phyloP scores from a whole-genome alignment of 148 eudicot genomes.

The Agrostemma githago region DNA sequence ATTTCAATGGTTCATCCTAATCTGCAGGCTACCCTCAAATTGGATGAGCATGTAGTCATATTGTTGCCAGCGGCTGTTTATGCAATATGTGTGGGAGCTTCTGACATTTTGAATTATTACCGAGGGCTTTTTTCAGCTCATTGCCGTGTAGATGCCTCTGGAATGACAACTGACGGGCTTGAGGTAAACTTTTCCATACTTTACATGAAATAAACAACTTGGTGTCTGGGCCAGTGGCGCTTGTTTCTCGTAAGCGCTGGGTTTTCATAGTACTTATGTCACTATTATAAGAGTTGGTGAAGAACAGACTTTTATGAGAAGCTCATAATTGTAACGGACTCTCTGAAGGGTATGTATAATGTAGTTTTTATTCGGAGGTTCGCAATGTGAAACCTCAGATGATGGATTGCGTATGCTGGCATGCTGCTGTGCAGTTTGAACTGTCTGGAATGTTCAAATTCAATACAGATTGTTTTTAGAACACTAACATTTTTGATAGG shows the following conservation, averaged over 20 bases:
- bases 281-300: background rate
- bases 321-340: background rate
- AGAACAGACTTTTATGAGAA: background rate
- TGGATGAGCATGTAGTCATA: conserved; percentile 54
- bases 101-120: conserved; percentile 34
- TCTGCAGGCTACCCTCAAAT: conserved; percentile 46
- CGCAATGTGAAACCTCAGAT: background rate
- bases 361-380: background rate
- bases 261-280: background rate
- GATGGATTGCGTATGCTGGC: background rate
- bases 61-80: conserved; percentile 70
- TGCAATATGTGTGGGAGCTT: conserved; percentile 72
- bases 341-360: background rate
- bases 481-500: background rate
- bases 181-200: conserved; percentile 32
- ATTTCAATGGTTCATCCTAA: background rate
- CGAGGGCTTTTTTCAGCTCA: conserved; percentile 27
- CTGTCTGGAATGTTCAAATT: conserved; percentile 15
- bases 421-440: conserved; percentile 2
- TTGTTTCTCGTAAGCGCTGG: background rate
- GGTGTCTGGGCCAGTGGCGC: background rate
- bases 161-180: conserved; percentile 31
- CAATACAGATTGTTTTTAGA: background rate
- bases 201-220: background rate
- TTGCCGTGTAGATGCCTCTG: conserved; percentile 33